These are phyloP conservation scores for Nitzschia sp. DNA, from an alignment of 108 stramenopile species.

Conservation along the genomic window DNA sequence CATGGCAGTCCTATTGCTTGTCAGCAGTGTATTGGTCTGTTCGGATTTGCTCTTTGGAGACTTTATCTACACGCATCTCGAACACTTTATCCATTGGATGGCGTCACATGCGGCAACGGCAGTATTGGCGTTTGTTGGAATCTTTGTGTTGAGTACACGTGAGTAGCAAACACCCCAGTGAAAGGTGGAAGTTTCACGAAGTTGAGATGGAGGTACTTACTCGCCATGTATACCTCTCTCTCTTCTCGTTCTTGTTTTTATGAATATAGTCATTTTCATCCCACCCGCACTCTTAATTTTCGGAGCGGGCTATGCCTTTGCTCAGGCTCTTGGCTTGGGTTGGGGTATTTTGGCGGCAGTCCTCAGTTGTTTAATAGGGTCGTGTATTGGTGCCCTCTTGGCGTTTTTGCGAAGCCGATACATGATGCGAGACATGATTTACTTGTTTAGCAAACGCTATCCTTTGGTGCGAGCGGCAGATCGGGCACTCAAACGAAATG, in stretches of 20 bases:
- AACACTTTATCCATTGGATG: constrained; percentile 59
- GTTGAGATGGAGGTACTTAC: too few relatives aligned
- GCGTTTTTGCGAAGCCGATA: constrained; percentile 73
- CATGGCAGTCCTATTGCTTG: constrained; percentile 27
- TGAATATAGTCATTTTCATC: constrained; percentile 52
- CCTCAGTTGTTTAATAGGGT: constrained; percentile 63
- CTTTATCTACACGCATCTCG: constrained; percentile 15
- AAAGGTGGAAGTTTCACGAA: too few relatives aligned
- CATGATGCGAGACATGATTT: constrained; percentile 71
- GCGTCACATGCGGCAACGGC: constrained; percentile 46
- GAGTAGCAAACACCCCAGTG: too few relatives aligned
- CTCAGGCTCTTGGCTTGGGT: constrained; percentile 40
- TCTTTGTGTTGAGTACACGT: constrained; percentile 65
- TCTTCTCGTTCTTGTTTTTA: too few relatives aligned
- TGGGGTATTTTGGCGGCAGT: constrained; percentile 53
- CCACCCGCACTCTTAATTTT: constrained; percentile 71
- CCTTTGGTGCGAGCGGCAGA: constrained; percentile 63
- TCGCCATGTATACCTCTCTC: not conserved
- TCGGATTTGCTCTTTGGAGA: constrained; percentile 38
- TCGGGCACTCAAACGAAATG: constrained; percentile 58
- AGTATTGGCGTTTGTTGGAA: constrained; percentile 63
- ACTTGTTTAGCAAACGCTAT: constrained; percentile 66
- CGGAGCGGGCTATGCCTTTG: constrained; percentile 76
- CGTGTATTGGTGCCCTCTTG: constrained; percentile 45
- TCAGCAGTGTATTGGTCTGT: constrained; percentile 19